Percentiles rank a stretch among this genome's conserved stretches.
Evolutionary conservation across 305 asterid genomes (phyloP).

Genomic region (Fraxinus sp.): DNA sequence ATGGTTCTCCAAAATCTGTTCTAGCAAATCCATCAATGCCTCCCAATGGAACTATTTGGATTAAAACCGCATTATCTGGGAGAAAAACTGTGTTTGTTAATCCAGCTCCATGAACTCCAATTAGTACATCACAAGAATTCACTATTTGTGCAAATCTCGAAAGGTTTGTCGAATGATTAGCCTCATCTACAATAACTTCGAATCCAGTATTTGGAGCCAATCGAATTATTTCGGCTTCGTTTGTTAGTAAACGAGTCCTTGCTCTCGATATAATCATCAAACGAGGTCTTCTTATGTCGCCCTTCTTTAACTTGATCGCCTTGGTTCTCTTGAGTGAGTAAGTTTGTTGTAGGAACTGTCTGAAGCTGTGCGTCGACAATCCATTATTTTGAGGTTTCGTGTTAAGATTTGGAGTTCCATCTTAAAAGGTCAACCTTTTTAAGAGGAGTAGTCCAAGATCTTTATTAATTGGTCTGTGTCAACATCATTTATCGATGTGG

Average conservation of each 20-base stretch:
- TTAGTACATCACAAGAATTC: constrained; percentile 67
- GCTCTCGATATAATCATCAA: constrained; percentile 62
- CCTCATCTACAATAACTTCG: constrained; percentile 59
- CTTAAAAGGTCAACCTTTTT: too few species aligned
- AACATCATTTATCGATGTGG: too few species aligned
- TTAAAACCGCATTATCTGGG: constrained; percentile 56
- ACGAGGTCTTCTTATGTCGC: constrained; percentile 39
- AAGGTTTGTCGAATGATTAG: constrained; percentile 33
- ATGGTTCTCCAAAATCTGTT: constrained; percentile 60
- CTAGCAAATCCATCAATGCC: constrained; percentile 48
- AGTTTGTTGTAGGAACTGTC: constrained; percentile 46
- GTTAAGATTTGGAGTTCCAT: too few species aligned
- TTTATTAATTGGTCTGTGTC: too few species aligned
- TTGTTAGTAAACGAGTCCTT: constrained; percentile 44
- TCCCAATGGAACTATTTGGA: constrained; percentile 68
- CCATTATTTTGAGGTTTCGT: constrained; percentile 23
- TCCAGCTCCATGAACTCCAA: constrained; percentile 85
- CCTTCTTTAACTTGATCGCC: constrained; percentile 24
- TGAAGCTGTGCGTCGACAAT: constrained; percentile 44
- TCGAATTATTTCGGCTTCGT: constrained; percentile 33
- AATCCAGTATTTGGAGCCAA: constrained; percentile 46
- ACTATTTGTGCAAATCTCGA: constrained; percentile 48
- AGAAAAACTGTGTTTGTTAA: constrained; percentile 73
- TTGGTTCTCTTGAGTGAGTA: constrained; percentile 41
- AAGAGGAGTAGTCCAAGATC: too few species aligned